A percentile compares a stretch with the other conserved stretches of the same genome.
Evolutionary conservation across 371 early-diverging fungal species (phyloP).

Genomic region (Actinomortierella wolfii): DNA sequence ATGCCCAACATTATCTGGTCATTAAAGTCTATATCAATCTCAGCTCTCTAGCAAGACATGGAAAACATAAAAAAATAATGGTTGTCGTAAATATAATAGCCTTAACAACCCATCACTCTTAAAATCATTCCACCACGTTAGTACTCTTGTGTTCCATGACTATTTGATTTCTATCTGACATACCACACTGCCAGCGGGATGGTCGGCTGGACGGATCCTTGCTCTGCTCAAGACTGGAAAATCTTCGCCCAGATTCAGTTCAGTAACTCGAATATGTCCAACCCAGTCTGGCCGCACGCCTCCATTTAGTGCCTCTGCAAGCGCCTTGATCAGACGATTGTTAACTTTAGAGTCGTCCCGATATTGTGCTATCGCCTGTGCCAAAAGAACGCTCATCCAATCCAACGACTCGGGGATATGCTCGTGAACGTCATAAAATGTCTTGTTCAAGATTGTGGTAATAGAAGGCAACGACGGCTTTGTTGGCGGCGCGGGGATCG

Average conservation of each 20-base stretch:
- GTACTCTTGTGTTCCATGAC: no score
- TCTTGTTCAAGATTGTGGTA: slow-evolving; percentile 58
- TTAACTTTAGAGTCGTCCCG: slow-evolving; percentile 83
- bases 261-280: slow-evolving; percentile 86
- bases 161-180: no score
- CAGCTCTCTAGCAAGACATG: slow-evolving; percentile 58
- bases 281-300: slow-evolving; percentile 81
- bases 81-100: no score
- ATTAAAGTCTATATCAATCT: slow-evolving; percentile 81
- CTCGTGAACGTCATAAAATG: slow-evolving; percentile 64
- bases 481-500: slow-evolving; percentile 41
- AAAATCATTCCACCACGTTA: no score
- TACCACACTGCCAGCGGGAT: slow-evolving; percentile 71
- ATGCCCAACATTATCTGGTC: slow-evolving; percentile 80
- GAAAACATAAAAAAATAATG: not conserved
- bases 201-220: slow-evolving; percentile 71
- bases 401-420: slow-evolving; percentile 84
- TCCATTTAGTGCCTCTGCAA: slow-evolving; percentile 82
- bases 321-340: slow-evolving; percentile 67
- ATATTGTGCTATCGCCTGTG: slow-evolving; percentile 82
- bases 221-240: slow-evolving; percentile 82
- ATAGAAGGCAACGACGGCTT: slow-evolving; percentile 37
- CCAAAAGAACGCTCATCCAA: slow-evolving; percentile 92
- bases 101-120: no score
- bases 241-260: slow-evolving; percentile 88